Evolutionary conservation across 805 yeast species (phyloP).

Genomic region (Zygosaccharomyces lentus): DNA sequence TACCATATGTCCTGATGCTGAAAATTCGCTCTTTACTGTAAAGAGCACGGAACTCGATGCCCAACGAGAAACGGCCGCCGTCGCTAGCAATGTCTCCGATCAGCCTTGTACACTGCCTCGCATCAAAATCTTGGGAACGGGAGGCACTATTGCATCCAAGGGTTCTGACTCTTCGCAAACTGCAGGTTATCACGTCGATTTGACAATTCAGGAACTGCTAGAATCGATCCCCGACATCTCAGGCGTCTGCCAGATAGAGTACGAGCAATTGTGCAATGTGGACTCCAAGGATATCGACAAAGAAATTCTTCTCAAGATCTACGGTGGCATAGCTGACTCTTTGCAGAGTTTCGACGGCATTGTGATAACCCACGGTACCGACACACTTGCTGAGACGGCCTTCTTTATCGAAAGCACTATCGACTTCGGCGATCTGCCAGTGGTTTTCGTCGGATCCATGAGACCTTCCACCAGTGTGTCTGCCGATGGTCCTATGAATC

Average conservation of each 20-base stretch:
- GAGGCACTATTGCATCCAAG: conserved; percentile 57
- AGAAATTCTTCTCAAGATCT: conserved; percentile 42
- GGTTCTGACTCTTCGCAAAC: conserved; percentile 46
- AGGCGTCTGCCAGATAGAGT: conserved; percentile 50
- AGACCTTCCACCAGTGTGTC: conserved; percentile 67
- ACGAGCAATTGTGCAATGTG: conserved; percentile 58
- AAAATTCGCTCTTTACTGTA: conserved; percentile 30
- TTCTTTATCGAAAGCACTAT: conserved; percentile 53
- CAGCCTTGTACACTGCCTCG: conserved; percentile 28
- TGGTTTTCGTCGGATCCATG: conserved; percentile 71
- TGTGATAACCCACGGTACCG: conserved; percentile 70
- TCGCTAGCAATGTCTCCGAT: conserved; percentile 1
- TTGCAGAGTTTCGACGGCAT: conserved; percentile 50
- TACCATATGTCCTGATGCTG: conserved; percentile 34
- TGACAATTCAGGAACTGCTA: conserved; percentile 49
- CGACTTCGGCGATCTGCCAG: conserved; percentile 47
- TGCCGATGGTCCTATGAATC: conserved; percentile 69
- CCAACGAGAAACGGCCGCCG: conserved; percentile 6
- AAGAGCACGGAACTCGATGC: conserved; percentile 14
- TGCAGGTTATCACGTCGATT: conserved; percentile 51
- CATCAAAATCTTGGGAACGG: conserved; percentile 52
- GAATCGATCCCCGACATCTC: conserved; percentile 54
- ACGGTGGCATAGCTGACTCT: conserved; percentile 44
- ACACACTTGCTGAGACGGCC: conserved; percentile 63
- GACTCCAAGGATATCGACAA: conserved; percentile 57